Evolutionary conservation across 2,329 filamentous ascomycete genomes (phyloP).

Genomic region (Cladophialophora psammophila): DNA sequence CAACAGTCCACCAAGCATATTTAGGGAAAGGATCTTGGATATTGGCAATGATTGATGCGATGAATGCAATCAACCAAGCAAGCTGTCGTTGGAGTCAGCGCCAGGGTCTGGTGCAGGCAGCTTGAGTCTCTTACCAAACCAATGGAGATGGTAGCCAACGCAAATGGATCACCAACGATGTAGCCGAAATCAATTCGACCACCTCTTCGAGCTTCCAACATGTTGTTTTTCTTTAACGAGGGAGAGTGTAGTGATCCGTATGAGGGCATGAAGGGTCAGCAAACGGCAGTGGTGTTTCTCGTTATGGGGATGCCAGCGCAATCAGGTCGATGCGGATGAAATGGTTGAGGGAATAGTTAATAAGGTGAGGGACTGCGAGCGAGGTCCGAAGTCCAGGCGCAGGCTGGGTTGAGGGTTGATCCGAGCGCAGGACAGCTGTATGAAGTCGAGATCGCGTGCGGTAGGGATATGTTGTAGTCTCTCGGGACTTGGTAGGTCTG

Average conservation of each 20-base stretch:
- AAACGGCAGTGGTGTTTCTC: constrained; percentile 18
- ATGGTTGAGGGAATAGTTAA: constrained; percentile 14
- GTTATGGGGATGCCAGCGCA: constrained; percentile 6
- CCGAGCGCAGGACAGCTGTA: constrained; percentile 30
- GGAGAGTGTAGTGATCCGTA: constrained; percentile 77
- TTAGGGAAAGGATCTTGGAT: constrained; percentile 72
- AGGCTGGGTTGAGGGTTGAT: constrained; percentile 31
- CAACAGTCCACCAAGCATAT: constrained; percentile 90
- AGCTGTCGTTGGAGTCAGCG: constrained; percentile 71
- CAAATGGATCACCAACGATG: constrained; percentile 95
- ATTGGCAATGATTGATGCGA: constrained; percentile 79
- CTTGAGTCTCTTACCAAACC: constrained; percentile 71
- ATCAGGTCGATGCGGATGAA: constrained; percentile 6
- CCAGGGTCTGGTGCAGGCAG: not conserved
- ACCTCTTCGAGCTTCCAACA: constrained; percentile 42
- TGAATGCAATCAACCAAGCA: constrained; percentile 92
- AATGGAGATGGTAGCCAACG: constrained; percentile 92
- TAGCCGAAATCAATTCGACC: constrained; percentile 76
- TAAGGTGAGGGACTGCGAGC: constrained; percentile 3
- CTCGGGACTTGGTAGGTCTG: constrained; percentile 5
- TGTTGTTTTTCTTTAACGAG: constrained; percentile 71
- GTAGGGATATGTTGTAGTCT: constrained; percentile 24
- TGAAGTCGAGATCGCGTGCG: constrained; percentile 12
- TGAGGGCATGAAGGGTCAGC: constrained; percentile 67
- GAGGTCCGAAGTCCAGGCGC: constrained; percentile 26